Evolutionary conservation across 2,329 filamentous ascomycete species (phyloP).

Genomic region (Orbilia blumenaviensis): DNA sequence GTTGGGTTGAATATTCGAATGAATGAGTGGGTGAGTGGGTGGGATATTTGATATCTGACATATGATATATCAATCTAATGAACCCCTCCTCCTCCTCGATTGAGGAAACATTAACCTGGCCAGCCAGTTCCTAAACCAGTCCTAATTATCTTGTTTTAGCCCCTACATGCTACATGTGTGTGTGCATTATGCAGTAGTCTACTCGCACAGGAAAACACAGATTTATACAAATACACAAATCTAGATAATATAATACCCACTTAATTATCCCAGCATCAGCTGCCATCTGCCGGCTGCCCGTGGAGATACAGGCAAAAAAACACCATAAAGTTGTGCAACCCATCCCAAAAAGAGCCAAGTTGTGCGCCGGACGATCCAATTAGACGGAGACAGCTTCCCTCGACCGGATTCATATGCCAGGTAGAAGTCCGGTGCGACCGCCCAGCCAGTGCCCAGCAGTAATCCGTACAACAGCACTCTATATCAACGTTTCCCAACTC

Average conservation of each 20-base stretch:
- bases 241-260: neutral
- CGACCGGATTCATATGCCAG: constrained; percentile 19
- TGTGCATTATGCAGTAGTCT: too few species aligned
- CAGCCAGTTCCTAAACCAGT: too few species aligned
- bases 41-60: neutral
- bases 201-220: neutral
- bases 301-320: neutral
- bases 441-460: constrained; percentile 44
- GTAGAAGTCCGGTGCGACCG: constrained; percentile 32
- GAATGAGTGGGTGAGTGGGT: neutral
- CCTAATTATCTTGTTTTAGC: neutral
- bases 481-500: constrained; percentile 47
- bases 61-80: constrained; percentile 11
- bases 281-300: constrained; percentile 6
- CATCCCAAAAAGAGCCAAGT: constrained; percentile 15
- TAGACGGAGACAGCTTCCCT: constrained; percentile 9
- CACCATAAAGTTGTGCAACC: constrained; percentile 19
- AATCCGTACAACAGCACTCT: constrained; percentile 40
- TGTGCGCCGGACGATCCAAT: constrained; percentile 41
- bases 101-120: neutral
- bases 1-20: neutral
- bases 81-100: neutral
- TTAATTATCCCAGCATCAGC: neutral
- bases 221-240: neutral
- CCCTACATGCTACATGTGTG: too few species aligned